Evolutionary conservation across 2,329 filamentous ascomycete genomes (phyloP).

Genomic region (Conoideocrella luteorostrata): DNA sequence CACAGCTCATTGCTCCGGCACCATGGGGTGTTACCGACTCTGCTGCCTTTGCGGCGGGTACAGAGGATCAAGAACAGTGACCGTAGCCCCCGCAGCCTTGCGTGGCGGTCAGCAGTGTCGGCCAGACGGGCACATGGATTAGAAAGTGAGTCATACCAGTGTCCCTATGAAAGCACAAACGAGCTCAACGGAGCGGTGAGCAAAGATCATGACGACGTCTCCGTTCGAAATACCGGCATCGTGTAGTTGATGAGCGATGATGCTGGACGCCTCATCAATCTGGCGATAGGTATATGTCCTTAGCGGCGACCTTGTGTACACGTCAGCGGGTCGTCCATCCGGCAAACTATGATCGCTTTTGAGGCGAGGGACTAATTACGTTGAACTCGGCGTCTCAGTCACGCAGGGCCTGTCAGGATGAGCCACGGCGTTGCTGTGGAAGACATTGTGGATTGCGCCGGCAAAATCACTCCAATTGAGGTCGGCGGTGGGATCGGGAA

Average conservation of each 20-base stretch:
- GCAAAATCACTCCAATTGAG: constrained; percentile 61
- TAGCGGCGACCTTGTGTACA: constrained; percentile 39
- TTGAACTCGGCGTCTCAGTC: no score
- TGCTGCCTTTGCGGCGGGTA: constrained; percentile 25
- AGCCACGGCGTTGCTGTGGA: constrained; percentile 57
- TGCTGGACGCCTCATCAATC: constrained; percentile 79
- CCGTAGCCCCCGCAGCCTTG: constrained; percentile 51
- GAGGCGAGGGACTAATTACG: no score
- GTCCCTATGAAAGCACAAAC: constrained; percentile 71
- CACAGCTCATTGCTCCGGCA: neutral
- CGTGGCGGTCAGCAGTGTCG: constrained; percentile 23
- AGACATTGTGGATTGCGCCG: constrained; percentile 63
- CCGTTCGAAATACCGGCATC: constrained; percentile 66
- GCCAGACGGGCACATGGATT: neutral
- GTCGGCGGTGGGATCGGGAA: constrained; percentile 61
- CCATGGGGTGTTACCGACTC: constrained; percentile 4
- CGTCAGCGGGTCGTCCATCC: neutral
- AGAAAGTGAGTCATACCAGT: constrained; percentile 21
- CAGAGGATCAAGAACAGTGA: constrained; percentile 65
- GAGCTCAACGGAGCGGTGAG: constrained; percentile 65
- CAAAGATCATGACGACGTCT: constrained; percentile 91
- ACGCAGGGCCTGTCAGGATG: constrained; percentile 56
- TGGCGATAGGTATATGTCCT: constrained; percentile 75
- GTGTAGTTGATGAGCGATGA: constrained; percentile 71
- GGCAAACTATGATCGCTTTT: constrained; percentile 22